These are phyloP conservation scores for Termitomyces sp. DNA, from an alignment of 768 basidiomycete genomes.

Conservation along the genomic window DNA sequence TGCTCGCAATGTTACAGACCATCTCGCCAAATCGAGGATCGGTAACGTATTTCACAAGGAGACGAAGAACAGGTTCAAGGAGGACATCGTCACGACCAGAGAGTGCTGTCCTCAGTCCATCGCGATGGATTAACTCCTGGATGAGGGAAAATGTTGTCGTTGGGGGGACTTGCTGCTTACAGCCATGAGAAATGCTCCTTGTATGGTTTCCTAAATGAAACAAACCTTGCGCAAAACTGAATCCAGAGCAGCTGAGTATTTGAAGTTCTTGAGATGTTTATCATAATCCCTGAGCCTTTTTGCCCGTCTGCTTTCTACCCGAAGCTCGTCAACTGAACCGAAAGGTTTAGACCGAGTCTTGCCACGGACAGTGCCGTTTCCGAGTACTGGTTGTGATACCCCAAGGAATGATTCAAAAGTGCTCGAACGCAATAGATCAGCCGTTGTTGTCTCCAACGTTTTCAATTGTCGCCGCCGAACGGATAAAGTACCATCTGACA, in stretches of 20 bases:
- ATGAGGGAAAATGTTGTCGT: conserved; percentile 85
- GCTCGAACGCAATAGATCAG: conserved; percentile 42
- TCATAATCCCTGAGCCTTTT: conserved; percentile 85
- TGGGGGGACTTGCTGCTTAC: conserved; percentile 69
- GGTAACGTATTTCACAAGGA: conserved; percentile 77
- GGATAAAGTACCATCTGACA: conserved; percentile 98
- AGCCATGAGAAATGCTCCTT: neutral
- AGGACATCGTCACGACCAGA: conserved; percentile 91
- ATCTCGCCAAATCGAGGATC: conserved; percentile 93
- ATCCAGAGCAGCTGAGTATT: conserved; percentile 92
- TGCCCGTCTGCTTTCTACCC: conserved; percentile 65
- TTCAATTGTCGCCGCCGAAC: conserved; percentile 84
- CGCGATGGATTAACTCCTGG: conserved; percentile 88
- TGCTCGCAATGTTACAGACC: conserved; percentile 71
- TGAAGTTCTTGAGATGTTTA: conserved; percentile 82
- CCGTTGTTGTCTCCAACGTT: conserved; percentile 42
- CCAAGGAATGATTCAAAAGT: conserved; percentile 66
- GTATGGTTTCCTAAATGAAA: neutral
- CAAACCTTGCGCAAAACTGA: conserved; percentile 80
- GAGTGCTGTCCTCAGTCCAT: conserved; percentile 82
- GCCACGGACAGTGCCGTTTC: conserved; percentile 39
- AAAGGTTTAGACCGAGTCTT: conserved; percentile 43
- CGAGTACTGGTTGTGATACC: conserved; percentile 46
- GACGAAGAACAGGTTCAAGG: conserved; percentile 83
- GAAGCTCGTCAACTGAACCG: conserved; percentile 70